Conservation (phyloP, 306 rosid genomes). For the Quercus parvula region DNA sequence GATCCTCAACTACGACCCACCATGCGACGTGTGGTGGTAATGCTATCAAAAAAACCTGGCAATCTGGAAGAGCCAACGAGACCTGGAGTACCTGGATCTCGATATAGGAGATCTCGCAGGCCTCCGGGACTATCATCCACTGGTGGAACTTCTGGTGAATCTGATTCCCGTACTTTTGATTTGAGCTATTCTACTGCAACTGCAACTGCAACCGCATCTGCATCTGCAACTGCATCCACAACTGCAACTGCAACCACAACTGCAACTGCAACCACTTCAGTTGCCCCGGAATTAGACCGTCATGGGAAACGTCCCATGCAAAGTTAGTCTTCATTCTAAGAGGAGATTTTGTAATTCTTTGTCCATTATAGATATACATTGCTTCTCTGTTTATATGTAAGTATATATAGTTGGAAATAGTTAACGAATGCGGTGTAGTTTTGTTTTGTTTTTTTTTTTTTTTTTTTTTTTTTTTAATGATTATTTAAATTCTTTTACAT, state of each 20-base stretch:
- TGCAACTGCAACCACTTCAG: slow-evolving; percentile 10
- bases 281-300: neutral
- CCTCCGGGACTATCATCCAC: slow-evolving; percentile 43
- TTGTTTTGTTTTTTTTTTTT: too few species aligned
- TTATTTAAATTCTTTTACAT: too few species aligned
- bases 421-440: neutral
- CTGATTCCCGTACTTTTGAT: slow-evolving; percentile 40
- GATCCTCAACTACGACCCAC: slow-evolving; percentile 69
- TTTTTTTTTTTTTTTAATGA: too few species aligned
- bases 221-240: slow-evolving; percentile 11
- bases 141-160: slow-evolving; percentile 42
- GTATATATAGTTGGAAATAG: neutral
- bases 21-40: slow-evolving; percentile 78
- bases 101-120: slow-evolving; percentile 55
- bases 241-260: neutral
- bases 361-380: neutral
- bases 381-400: neutral
- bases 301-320: slow-evolving; percentile 38
- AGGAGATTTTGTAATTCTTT: slow-evolving; percentile 26
- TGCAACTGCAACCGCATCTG: slow-evolving; percentile 30
- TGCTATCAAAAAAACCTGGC: slow-evolving; percentile 63
- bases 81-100: slow-evolving; percentile 67
- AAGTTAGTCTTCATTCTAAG: neutral
- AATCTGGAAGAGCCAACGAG: slow-evolving; percentile 71
- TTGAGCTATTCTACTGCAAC: slow-evolving; percentile 31